A percentile compares a stretch with the other conserved stretches of the same genome.
These are phyloP conservation scores for Pleurozium schreberi DNA, from an alignment of 225 moss, liverwort and hornwort species.

Conservation along the genomic window DNA sequence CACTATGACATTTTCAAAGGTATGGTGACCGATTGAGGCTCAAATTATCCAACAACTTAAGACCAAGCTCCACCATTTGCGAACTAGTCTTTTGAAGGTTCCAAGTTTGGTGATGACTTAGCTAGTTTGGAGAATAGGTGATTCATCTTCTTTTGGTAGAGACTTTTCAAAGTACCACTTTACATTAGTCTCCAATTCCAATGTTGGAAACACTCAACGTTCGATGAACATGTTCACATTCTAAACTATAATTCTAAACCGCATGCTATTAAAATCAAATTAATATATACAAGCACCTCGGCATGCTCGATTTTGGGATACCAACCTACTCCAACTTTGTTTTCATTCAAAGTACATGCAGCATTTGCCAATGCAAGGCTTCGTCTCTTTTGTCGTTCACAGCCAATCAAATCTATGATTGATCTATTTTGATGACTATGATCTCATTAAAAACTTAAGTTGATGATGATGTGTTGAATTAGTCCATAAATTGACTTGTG, in stretches of 20 bases:
- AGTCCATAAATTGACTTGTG: neutral
- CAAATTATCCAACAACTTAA: too few species aligned
- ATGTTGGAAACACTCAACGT: neutral
- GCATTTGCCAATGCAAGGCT: too few species aligned
- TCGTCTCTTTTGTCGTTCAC: neutral
- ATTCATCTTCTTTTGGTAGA: neutral
- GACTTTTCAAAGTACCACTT: too few species aligned
- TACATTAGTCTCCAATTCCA: neutral
- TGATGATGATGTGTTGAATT: too few species aligned
- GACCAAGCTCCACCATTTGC: neutral
- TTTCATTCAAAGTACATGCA: accelerated
- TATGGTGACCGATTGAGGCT: neutral
- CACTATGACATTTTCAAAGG: neutral
- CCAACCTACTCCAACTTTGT: too few species aligned
- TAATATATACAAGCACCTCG: accelerated
- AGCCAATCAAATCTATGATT: too few species aligned
- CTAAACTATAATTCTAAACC: neutral
- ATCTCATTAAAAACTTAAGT: neutral
- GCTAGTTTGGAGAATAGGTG: neutral
- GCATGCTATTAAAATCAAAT: neutral
- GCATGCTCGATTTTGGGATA: neutral
- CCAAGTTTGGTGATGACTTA: neutral
- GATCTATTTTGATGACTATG: neutral
- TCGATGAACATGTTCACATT: neutral
- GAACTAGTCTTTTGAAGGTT: neutral